Conservation (phyloP, 2,329 filamentous ascomycete genomes). For the Sarocladium brachiariae region DNA sequence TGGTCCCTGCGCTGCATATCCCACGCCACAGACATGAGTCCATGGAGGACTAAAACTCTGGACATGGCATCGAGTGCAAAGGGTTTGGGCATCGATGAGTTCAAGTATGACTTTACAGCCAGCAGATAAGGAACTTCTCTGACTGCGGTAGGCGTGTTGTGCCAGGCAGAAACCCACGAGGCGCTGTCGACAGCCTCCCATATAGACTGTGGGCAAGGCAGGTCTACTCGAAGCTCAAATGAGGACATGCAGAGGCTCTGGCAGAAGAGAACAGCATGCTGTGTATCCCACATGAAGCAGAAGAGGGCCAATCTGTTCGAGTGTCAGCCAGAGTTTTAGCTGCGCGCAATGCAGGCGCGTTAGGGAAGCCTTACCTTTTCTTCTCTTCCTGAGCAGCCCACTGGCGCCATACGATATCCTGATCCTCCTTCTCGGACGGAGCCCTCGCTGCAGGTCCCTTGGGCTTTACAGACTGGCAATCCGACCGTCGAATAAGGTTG, state of each 20-base stretch:
- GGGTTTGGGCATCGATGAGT: conserved; percentile 30
- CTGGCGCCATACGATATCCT: conserved; percentile 39
- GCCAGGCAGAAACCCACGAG: conserved; percentile 39
- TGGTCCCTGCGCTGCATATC: conserved; percentile 57
- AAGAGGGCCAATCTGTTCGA: conserved; percentile 42
- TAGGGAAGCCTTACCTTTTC: conserved; percentile 47
- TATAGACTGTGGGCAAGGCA: conserved; percentile 46
- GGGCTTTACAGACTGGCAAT: conserved; percentile 27
- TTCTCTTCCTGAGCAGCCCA: conserved; percentile 51
- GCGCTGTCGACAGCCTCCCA: conserved; percentile 52
- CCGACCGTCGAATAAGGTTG: conserved; percentile 30
- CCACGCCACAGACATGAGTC: conserved; percentile 56
- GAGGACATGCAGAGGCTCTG: conserved; percentile 61
- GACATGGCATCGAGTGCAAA: conserved; percentile 43
- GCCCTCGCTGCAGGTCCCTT: conserved; percentile 14
- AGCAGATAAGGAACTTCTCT: conserved; percentile 38
- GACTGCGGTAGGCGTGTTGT: conserved; percentile 14
- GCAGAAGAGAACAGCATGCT: conserved; percentile 59
- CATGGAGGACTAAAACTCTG: conserved; percentile 49
- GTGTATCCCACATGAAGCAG: conserved; percentile 61
- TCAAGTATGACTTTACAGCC: conserved; percentile 50
- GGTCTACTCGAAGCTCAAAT: conserved; percentile 50
- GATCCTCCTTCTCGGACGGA: conserved; percentile 20
- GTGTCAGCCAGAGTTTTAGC: conserved; percentile 4
- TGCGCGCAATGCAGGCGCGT: no score